A percentile compares a stretch with the other conserved stretches of the same genome.
These are phyloP conservation scores for Clonostachys byssicola DNA, from an alignment of 2,329 filamentous ascomycete genomes.

Conservation along the genomic window DNA sequence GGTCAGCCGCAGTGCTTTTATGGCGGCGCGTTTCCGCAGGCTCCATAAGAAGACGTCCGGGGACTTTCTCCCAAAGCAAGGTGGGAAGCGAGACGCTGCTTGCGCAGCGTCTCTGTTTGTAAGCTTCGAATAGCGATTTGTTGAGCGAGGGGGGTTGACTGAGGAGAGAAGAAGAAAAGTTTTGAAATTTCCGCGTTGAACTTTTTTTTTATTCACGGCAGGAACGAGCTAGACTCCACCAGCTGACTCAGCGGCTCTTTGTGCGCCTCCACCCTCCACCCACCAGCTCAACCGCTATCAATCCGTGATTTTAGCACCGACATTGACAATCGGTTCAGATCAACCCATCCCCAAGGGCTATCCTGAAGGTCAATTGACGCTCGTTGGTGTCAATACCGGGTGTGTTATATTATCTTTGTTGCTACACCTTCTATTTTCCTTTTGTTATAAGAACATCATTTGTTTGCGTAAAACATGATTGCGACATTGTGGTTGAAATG, in stretches of 20 bases:
- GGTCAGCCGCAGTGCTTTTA: conserved; percentile 97
- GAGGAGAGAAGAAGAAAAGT: background rate
- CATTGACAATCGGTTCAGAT: too few species aligned
- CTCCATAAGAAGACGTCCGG: conserved; percentile 69
- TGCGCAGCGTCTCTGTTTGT: conserved; percentile 67
- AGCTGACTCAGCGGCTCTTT: background rate
- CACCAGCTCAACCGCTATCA: background rate
- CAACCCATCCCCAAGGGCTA: too few species aligned
- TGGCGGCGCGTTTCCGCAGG: conserved; percentile 98
- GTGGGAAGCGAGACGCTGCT: conserved; percentile 27
- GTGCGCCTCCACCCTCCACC: background rate
- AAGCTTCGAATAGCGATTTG: conserved; percentile 99
- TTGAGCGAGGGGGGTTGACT: conserved; percentile 81
- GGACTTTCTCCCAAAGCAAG: conserved; percentile 99
- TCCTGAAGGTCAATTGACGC: too few species aligned
- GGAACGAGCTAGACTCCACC: background rate
- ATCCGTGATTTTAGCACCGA: background rate
- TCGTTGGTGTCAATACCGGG: too few species aligned
- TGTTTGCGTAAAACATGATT: too few species aligned
- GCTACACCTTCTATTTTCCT: too few species aligned
- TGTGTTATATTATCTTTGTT: too few species aligned
- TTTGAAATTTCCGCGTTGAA: background rate
- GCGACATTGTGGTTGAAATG: too few species aligned
- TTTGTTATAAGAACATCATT: too few species aligned
- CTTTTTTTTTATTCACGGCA: background rate